phyloP scores from a whole-genome alignment of 306 rosid genomes.

The Leucaena leucocephala region DNA sequence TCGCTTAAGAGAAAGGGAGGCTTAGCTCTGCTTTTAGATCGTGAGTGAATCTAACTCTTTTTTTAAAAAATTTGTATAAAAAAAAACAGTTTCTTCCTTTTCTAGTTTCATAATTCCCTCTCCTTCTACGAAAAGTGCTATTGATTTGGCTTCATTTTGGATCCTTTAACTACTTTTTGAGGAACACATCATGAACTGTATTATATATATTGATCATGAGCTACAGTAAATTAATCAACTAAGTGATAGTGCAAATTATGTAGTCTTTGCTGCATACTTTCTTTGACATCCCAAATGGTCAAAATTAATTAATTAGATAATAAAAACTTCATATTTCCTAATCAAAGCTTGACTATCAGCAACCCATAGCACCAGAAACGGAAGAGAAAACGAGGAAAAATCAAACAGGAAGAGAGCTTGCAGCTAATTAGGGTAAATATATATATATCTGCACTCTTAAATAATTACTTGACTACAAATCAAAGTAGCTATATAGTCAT shows the following conservation, averaged over 20 bases:
- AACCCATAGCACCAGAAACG: not conserved
- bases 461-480: not conserved
- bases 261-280: not conserved
- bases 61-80: too few species aligned
- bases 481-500: not conserved
- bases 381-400: not conserved
- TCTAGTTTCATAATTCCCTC: not conserved
- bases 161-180: not conserved
- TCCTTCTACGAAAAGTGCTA: not conserved
- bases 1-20: too few species aligned
- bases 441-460: conserved; percentile 6
- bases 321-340: not conserved
- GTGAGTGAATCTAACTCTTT: too few species aligned
- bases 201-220: not conserved
- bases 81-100: conserved; percentile 38
- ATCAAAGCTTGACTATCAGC: not conserved
- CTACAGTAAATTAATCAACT: not conserved
- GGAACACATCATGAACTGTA: not conserved
- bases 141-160: not conserved
- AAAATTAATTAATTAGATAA: not conserved
- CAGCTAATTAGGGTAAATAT: not conserved
- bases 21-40: too few species aligned
- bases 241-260: too few species aligned
- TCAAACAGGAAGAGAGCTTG: conserved; percentile 11
- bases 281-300: not conserved